Evolutionary conservation across 345 rosid genomes (phyloP), one percentile per base, ranked within the genome.

Genomic region (Citrus medica): DNA sequence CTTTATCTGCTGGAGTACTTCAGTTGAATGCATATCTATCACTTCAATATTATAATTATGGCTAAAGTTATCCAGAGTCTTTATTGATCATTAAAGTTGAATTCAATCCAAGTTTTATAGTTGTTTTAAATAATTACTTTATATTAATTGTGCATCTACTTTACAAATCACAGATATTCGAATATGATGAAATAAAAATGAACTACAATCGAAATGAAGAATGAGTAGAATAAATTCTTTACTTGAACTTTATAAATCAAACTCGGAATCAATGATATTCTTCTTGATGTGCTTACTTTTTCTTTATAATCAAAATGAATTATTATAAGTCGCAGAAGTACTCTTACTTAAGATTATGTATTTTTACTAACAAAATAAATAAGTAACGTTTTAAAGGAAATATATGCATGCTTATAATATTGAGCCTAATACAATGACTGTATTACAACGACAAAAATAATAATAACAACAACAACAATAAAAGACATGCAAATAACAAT

Each of bases 201-300:
- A 46, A 13, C 0, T 46, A 13, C 0, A 13, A 46, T 46, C 5
- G 0, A 0, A 0, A 13, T 46, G 0, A 46, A 1, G 0, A 46
- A 46, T 13, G 1, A 0, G 1, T 0, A 46, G 1, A 46, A 46
- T 46, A 46, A 13, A 0, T 13, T 46, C 0, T 46, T 46, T 46
- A 46, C 17, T 46, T 46, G 0, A 46, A 3, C 0, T 46, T 1
- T 46, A 46, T 46, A 5, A 46, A 46, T 46, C 1, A 1, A 46
- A 46, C 3, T 46, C 0, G 0, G 0, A 46, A 46, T 13, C 0
- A 46, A 12, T 12, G 1, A 46, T 3, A 0, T 46, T 46, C 5
- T 13, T 4, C 0, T 46, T 46, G 0, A 13, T 0, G 1, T 12
- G 17, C 14, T 46, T 3, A 13, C 1, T 46, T 46, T 46, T 46